Base-by-base conservation (phyloP, 805 yeast genomes). In the Wickerhamomyces strasburgensis region DNA sequence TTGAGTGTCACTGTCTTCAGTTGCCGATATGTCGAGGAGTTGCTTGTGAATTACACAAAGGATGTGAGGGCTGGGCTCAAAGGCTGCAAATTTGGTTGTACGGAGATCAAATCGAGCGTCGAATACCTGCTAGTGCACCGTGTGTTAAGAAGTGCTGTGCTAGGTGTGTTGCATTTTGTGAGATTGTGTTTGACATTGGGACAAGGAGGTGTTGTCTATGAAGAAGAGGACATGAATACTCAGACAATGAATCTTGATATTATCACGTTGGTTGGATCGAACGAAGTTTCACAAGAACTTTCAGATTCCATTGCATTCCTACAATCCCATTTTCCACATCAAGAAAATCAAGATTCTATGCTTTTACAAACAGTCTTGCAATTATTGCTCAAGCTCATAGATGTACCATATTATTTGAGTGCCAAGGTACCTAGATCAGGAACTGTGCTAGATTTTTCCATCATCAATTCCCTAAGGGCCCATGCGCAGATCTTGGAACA, bases 1-100 rank as follows among this genome's bases (percentile, higher is more conserved):
- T 62, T 87, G 31, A 74, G 87, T n/a, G 84, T 80, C 16, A 84
- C 90, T 0, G 72, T 90, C 1, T 62, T 87, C 31, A 77, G 94
- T 44, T 83, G 89, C 51, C 63, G 84, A 15, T 81, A 80, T 49
- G 79, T 87, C 16, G 87, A 83, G 47, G 64, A 70, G 15, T 47
- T 80, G n/a, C 55, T 83, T 14, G 55, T 57, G 11, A 60, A 63
- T 29, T 73, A 68, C 38, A 57, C 60, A 3, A 48, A 47, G 14
- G 41, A 48, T n/a, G 50, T 51, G 14, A 19, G 17, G 3, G 27
- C 19, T 2, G 51, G 52, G 3, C 15, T 51, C 5, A 11, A 14
- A 4, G 32, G 35, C 9, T 45, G 50, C 28, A 19, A 27, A 5
- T 42, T 42, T 8, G 36, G 41, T 9, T 5, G 19, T 3, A 18